Evolutionary conservation across 2,329 filamentous ascomycete genomes (phyloP).

Genomic region (Aureobasidium sp.): DNA sequence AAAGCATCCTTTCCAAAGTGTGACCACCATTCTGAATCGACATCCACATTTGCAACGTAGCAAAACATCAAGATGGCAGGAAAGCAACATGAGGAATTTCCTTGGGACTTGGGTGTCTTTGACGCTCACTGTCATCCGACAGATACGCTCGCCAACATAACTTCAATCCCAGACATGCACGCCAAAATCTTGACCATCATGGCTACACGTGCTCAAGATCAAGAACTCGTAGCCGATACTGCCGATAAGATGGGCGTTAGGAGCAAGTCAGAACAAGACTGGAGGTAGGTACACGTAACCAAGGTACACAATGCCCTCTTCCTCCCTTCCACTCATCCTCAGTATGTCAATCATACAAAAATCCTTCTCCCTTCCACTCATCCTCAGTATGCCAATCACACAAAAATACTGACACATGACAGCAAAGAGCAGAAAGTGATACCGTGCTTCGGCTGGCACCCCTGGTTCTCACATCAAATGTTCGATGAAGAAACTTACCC

Average conservation of each 20-base stretch:
- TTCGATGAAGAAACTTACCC: constrained; percentile 50
- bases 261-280: constrained; percentile 19
- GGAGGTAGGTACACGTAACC: constrained; percentile 27
- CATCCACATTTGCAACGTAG: background rate
- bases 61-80: constrained; percentile 18
- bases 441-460: constrained; percentile 80
- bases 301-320: background rate
- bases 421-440: constrained; percentile 44
- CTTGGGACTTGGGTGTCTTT: constrained; percentile 64
- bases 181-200: constrained; percentile 63
- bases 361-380: background rate
- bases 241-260: constrained; percentile 50
- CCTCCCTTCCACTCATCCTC: background rate
- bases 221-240: constrained; percentile 60
- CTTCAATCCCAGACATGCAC: constrained; percentile 57
- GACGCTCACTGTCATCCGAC: constrained; percentile 83
- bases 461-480: constrained; percentile 76
- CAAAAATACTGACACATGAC: background rate
- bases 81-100: constrained; percentile 37
- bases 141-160: constrained; percentile 61
- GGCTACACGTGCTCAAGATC: constrained; percentile 70
- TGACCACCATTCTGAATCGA: background rate
- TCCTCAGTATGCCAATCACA: background rate
- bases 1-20: background rate
- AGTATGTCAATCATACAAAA: too few relatives aligned